Percentiles rank a stretch among this genome's conserved stretches.
Evolutionary conservation across 768 basidiomycete species (phyloP).

Genomic region (Fomitopsis pulvina): DNA sequence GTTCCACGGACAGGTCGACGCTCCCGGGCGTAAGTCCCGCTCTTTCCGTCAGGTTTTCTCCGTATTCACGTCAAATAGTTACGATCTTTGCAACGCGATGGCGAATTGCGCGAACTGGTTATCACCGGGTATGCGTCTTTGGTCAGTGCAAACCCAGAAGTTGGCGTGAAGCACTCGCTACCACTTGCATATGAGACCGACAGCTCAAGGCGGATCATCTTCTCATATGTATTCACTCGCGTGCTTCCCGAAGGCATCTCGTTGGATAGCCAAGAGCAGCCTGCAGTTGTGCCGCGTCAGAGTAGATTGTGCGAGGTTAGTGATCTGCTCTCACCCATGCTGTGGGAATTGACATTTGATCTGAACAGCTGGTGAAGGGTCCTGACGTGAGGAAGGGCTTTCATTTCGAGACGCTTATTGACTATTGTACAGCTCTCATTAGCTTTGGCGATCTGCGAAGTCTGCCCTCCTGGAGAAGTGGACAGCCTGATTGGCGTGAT

Average conservation of each 20-base stretch:
- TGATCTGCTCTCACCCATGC: background rate
- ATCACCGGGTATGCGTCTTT: conserved; percentile 78
- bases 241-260: conserved; percentile 77
- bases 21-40: conserved; percentile 14
- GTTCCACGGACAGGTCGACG: conserved; percentile 22
- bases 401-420: background rate
- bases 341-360: background rate
- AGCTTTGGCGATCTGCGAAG: conserved; percentile 82
- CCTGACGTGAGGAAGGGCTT: conserved; percentile 48
- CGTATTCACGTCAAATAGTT: conserved; percentile 6
- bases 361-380: conserved; percentile 58
- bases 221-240: conserved; percentile 77
- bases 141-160: conserved; percentile 79
- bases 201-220: conserved; percentile 64
- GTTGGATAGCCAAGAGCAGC: conserved; percentile 56
- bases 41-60: background rate
- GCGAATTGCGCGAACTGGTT: conserved; percentile 64
- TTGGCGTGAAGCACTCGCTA: conserved; percentile 85
- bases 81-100: conserved; percentile 19
- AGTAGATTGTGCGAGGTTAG: conserved; percentile 31
- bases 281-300: conserved; percentile 15
- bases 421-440: conserved; percentile 51
- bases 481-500: conserved; percentile 83
- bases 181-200: conserved; percentile 72
- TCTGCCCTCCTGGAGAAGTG: conserved; percentile 71